A percentile compares a stretch with the other conserved stretches of the same genome.
These are phyloP conservation scores for Cyclocybe aegerita DNA, from an alignment of 768 basidiomycete species.

Conservation along the genomic window DNA sequence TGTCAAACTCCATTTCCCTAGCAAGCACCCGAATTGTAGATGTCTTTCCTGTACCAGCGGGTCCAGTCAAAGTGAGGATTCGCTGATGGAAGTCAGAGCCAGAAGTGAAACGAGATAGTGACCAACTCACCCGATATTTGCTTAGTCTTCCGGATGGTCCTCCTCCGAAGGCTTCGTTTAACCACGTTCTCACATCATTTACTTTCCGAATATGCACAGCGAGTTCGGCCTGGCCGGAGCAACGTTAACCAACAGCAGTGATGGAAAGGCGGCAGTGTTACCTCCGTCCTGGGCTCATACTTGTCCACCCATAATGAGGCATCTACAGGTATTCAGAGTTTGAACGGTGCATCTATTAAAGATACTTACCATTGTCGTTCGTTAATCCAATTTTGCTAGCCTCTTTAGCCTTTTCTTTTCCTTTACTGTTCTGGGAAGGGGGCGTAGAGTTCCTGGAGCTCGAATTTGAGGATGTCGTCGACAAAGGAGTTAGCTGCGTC, in stretches of 20 bases:
- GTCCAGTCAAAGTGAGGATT: slow-evolving; percentile 83
- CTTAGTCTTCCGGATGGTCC: slow-evolving; percentile 60
- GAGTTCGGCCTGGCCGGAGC: slow-evolving; percentile 54
- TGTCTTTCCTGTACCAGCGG: slow-evolving; percentile 90
- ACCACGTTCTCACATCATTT: slow-evolving; percentile 74
- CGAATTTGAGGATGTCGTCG: slow-evolving; percentile 6
- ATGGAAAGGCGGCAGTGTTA: slow-evolving; percentile 17
- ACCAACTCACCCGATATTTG: slow-evolving; percentile 68
- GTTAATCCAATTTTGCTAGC: not conserved
- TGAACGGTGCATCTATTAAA: not conserved
- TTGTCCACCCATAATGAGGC: slow-evolving; percentile 50
- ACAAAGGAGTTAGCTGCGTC: slow-evolving; percentile 8
- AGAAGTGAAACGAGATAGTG: not conserved
- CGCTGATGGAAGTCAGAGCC: slow-evolving; percentile 46
- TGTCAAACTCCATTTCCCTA: slow-evolving; percentile 70
- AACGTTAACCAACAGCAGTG: not conserved
- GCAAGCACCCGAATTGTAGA: slow-evolving; percentile 78
- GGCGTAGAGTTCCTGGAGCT: not conserved
- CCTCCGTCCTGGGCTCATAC: slow-evolving; percentile 61
- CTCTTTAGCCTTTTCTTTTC: slow-evolving; percentile 26
- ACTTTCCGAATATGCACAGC: slow-evolving; percentile 82
- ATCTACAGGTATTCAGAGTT: slow-evolving; percentile 3
- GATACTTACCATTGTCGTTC: slow-evolving; percentile 5
- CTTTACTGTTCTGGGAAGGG: slow-evolving; percentile 17
- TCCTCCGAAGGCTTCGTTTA: slow-evolving; percentile 69